Evolutionary conservation across 371 early-diverging fungal species (phyloP), one percentile per base, ranked within the genome.

Genomic region (Chytridiales sp.): DNA sequence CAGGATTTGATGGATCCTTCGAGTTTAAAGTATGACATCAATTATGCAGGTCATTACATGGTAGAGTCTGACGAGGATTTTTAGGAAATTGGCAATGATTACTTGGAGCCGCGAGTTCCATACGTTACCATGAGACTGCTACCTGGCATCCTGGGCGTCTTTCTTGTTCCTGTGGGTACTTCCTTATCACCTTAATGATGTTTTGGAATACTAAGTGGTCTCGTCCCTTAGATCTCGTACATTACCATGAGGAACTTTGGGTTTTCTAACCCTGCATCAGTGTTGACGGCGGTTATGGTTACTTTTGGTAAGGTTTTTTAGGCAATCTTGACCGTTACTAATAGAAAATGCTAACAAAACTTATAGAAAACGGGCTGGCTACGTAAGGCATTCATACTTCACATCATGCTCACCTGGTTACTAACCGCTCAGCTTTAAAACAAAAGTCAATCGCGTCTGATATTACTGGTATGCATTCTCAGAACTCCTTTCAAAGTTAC

Each of bases 1-100:
- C 89, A 26, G 93, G 94, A 2, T 98, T 92, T 67, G 75, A 94
- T 69, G 93, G 94, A 5, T 74, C 81, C 0, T 99, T 96, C 67
- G 77, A 75, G 1, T 99, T 99, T 65, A 85, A 88, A 43, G 71
- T 67, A 26, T n/a, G 51, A 26, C 21, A 26, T 19, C 17, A 17
- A 21, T 30, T 1, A n/a, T 39, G 15, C 2, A 0, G 47, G 24
- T 13, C 9, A 1, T 47, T 13, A 19, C 27, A 21, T 36, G 19
- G 31, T 30, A 38, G 21, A 39, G 4, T 29, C 15, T 5, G 9
- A 4, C 17, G 55, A 9, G 8, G 13, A 21, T 11, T 29, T 19
- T 21, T 31, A 75, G 68, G 64, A 71, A 39, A 79, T 79, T 52
- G 79, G 79, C 15, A 72, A 76, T 59, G 81, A 81, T 48, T 91